Conservation (phyloP, 2,329 filamentous ascomycete species). For the Lachnellula arida region DNA sequence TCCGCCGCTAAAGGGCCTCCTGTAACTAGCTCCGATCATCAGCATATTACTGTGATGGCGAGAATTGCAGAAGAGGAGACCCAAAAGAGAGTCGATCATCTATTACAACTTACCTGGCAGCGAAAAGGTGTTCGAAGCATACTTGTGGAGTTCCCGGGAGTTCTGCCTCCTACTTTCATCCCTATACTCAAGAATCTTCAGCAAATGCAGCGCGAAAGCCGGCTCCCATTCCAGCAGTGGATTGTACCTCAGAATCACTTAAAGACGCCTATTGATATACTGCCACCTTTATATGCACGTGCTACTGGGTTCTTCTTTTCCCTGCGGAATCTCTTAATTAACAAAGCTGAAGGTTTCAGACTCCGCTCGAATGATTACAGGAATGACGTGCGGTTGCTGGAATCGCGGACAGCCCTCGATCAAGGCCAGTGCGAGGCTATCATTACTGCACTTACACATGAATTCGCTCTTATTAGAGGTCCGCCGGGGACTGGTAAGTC, state of each 20-base stretch:
- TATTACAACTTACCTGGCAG: slow-evolving; percentile 13
- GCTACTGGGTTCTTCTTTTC: slow-evolving; percentile 9
- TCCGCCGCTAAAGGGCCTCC: no score
- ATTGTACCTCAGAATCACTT: slow-evolving; percentile 15
- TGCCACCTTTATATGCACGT: slow-evolving; percentile 20
- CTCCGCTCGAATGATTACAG: slow-evolving; percentile 5
- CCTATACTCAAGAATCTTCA: slow-evolving; percentile 30
- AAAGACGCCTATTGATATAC: slow-evolving; percentile 10
- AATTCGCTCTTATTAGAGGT: slow-evolving; percentile 41
- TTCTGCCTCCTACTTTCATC: slow-evolving; percentile 29
- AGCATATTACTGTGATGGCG: no score
- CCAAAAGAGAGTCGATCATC: no score
- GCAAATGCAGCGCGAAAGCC: slow-evolving; percentile 20
- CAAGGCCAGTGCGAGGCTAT: slow-evolving; percentile 37
- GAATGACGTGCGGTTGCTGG: slow-evolving; percentile 15
- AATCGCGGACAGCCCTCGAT: slow-evolving; percentile 18
- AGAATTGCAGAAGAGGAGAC: slow-evolving; percentile 16
- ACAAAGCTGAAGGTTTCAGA: slow-evolving; percentile 15
- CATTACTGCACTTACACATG: slow-evolving; percentile 33
- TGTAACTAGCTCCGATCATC: slow-evolving; percentile 8
- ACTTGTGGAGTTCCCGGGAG: slow-evolving; percentile 32
- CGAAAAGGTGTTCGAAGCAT: slow-evolving; percentile 4
- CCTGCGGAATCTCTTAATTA: slow-evolving; percentile 14
- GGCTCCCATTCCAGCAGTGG: slow-evolving; percentile 19
- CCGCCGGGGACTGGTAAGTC: slow-evolving; percentile 28